phyloP scores from a whole-genome alignment of 805 yeast species.

The Candida ipomoeae region DNA sequence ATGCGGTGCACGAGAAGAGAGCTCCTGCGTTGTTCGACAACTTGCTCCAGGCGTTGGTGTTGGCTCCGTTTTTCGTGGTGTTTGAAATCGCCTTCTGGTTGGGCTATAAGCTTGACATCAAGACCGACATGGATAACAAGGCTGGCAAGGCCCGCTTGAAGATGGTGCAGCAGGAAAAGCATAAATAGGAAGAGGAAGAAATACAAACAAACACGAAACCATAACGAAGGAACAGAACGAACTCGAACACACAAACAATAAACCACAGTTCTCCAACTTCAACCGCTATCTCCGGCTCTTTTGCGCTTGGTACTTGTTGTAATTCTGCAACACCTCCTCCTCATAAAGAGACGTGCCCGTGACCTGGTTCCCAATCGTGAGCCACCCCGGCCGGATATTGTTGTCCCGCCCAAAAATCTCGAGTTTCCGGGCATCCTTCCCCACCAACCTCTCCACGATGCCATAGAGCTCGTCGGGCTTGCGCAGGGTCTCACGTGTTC shows the following conservation, averaged over 20 bases:
- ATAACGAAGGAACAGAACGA: no score
- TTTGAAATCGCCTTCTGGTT: conserved; percentile 68
- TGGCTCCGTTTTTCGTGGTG: conserved; percentile 87
- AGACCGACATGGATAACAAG: conserved; percentile 44
- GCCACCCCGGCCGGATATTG: conserved; percentile 86
- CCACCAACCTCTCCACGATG: conserved; percentile 80
- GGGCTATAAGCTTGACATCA: conserved; percentile 57
- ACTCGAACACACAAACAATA: no score
- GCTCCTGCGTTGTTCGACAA: conserved; percentile 88
- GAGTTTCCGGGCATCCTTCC: conserved; percentile 68
- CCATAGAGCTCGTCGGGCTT: conserved; percentile 90
- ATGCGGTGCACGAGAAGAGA: conserved; percentile 71
- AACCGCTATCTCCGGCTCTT: neutral
- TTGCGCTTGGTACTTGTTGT: conserved; percentile 16
- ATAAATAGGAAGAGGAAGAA: neutral
- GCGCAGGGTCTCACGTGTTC: conserved; percentile 82
- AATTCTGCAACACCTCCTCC: conserved; percentile 47
- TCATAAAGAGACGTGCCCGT: conserved; percentile 57
- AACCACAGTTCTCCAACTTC: no score
- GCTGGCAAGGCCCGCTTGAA: conserved; percentile 39
- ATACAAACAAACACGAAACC: no score
- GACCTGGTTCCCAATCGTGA: conserved; percentile 79
- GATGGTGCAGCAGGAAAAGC: conserved; percentile 23
- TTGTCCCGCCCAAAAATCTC: conserved; percentile 89
- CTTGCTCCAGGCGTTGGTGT: conserved; percentile 74